A percentile compares a stretch with the other conserved stretches of the same genome.
These are phyloP conservation scores for Cutaneotrichosporon cavernicola DNA, from an alignment of 1,284 basidiomycete species.

Conservation along the genomic window DNA sequence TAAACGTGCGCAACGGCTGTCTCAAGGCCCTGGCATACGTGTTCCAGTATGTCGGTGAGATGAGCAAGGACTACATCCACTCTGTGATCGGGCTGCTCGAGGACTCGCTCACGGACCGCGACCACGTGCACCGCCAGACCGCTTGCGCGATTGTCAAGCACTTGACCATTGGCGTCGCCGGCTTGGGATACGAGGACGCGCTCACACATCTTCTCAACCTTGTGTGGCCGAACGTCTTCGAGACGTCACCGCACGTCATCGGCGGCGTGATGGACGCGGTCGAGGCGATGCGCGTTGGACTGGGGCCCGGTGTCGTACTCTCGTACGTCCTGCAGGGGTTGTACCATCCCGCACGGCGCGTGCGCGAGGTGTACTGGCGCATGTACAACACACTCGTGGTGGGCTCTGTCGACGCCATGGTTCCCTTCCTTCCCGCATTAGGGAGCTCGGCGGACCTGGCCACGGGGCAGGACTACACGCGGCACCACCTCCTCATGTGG, in stretches of 20 bases:
- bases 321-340: conserved; percentile 77
- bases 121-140: conserved; percentile 96
- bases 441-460: conserved; percentile 81
- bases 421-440: conserved; percentile 91
- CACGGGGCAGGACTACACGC: conserved; percentile 71
- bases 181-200: conserved; percentile 95
- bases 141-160: conserved; percentile 99
- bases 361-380: conserved; percentile 92
- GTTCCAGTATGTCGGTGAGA: conserved; percentile 99
- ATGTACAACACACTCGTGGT: conserved; percentile 84
- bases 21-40: conserved; percentile 97
- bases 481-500: conserved; percentile 69
- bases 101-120: conserved; percentile 95
- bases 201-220: conserved; percentile 97
- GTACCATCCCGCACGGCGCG: conserved; percentile 94
- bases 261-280: conserved; percentile 95
- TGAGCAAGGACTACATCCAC: conserved; percentile 97
- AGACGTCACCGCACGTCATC: conserved; percentile 97
- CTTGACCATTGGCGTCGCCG: conserved; percentile 92
- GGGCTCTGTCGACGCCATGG: conserved; percentile 82
- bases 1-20: conserved; percentile 99
- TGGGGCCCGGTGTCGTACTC: conserved; percentile 89
- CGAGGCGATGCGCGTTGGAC: conserved; percentile 92
- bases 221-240: conserved; percentile 98
- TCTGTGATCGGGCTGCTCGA: conserved; percentile 97